phyloP scores from a whole-genome alignment of 306 rosid species.

The Quercus wislizeni region DNA sequence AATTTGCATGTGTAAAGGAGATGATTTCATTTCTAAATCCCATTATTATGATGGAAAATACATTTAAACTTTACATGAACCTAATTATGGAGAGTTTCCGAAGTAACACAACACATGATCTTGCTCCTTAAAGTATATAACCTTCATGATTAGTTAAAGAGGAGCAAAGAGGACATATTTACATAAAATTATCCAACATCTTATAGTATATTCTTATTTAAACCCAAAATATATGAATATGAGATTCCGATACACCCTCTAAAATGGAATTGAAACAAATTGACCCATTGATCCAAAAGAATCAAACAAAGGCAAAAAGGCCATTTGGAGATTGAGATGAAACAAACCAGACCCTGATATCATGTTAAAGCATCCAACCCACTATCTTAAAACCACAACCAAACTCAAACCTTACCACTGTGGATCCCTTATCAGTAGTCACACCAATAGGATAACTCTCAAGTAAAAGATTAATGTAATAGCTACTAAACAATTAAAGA shows the following conservation, averaged over 20 bases:
- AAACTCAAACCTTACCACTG: no score
- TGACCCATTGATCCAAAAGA: no score
- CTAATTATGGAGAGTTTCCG: not conserved
- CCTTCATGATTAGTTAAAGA: not conserved
- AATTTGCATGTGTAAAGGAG: constrained; percentile 4
- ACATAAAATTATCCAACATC: no score
- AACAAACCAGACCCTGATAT: no score
- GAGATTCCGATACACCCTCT: no score
- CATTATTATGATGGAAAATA: not conserved
- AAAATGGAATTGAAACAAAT: no score
- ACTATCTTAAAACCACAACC: no score
- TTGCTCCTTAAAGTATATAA: not conserved
- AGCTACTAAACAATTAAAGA: not conserved
- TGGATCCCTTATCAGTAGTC: not conserved
- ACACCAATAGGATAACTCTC: not conserved
- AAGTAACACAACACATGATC: not conserved
- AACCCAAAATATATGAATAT: no score
- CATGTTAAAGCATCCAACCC: no score
- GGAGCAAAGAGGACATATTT: not conserved
- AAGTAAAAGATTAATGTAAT: not conserved
- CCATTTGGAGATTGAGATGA: no score
- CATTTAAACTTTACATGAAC: not conserved
- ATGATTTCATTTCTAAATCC: not conserved
- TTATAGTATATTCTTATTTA: no score
- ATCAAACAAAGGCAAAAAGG: no score